Evolutionary conservation across 495 filamentous ascomycete genomes (phyloP).

Genomic region (Podospora conica): DNA sequence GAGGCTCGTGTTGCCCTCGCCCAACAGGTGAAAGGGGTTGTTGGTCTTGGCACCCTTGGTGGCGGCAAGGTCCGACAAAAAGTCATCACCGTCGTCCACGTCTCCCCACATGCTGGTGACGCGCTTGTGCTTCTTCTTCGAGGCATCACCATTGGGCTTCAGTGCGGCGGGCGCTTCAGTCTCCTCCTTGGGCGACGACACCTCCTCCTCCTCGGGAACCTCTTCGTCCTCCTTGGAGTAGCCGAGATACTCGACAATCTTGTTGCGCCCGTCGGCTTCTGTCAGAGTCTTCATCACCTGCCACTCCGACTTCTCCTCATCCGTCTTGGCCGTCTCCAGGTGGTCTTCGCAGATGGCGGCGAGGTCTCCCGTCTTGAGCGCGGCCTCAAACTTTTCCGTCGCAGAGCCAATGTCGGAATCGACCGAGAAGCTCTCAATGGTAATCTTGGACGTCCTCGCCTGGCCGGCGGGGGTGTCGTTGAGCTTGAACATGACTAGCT

Average conservation of each 20-base stretch:
- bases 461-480: conserved; percentile 52
- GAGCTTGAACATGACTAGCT: conserved; percentile 70
- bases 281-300: conserved; percentile 85
- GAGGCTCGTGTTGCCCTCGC: conserved; percentile 68
- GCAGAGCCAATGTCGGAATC: conserved; percentile 79
- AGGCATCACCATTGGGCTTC: conserved; percentile 28
- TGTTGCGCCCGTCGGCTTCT: conserved; percentile 69
- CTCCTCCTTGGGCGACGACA: conserved; percentile 30
- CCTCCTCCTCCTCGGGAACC: conserved; percentile 28
- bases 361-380: conserved; percentile 71
- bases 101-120: conserved; percentile 45
- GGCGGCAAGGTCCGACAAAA: conserved; percentile 65
- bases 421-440: conserved; percentile 80
- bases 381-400: conserved; percentile 79
- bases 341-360: conserved; percentile 74
- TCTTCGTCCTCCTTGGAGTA: conserved; percentile 61
- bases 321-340: conserved; percentile 62
- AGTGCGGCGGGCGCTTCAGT: conserved; percentile 40
- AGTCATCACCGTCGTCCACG: conserved; percentile 72
- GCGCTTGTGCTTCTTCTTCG: conserved; percentile 36
- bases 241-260: conserved; percentile 80
- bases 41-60: conserved; percentile 49
- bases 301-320: conserved; percentile 95
- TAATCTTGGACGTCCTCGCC: conserved; percentile 64
- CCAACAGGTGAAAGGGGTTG: conserved; percentile 58